These are phyloP conservation scores for Grosmannia clavigera DNA, from an alignment of 2,329 filamentous ascomycete species.

Conservation along the genomic window DNA sequence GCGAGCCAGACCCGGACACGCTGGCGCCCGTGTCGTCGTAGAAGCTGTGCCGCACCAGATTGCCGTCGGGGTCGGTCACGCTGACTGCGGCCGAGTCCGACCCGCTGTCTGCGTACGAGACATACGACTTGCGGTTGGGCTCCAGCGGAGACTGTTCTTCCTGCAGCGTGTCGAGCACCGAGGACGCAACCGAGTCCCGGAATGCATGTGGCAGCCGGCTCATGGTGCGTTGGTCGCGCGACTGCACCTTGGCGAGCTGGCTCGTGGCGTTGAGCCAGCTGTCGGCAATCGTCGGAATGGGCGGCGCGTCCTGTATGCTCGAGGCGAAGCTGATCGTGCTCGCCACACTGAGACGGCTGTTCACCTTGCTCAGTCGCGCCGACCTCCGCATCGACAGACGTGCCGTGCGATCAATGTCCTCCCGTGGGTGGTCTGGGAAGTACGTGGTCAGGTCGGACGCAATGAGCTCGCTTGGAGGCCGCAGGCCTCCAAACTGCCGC, in stretches of 20 bases:
- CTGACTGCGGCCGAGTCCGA: slow-evolving; percentile 60
- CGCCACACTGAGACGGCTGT: slow-evolving; percentile 83
- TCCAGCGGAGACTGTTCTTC: slow-evolving; percentile 76
- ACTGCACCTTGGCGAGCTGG: slow-evolving; percentile 36
- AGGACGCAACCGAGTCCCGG: slow-evolving; percentile 80
- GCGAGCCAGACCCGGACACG: slow-evolving; percentile 49
- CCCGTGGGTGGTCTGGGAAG: slow-evolving; percentile 87
- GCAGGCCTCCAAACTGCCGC: slow-evolving; percentile 77
- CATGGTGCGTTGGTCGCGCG: slow-evolving; percentile 24
- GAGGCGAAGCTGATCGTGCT: slow-evolving; percentile 91
- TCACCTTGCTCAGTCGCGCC: slow-evolving; percentile 80
- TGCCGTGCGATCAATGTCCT: slow-evolving; percentile 92
- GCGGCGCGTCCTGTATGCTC: slow-evolving; percentile 82
- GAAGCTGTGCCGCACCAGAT: slow-evolving; percentile 62
- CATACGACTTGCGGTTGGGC: slow-evolving; percentile 87
- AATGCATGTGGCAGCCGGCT: slow-evolving; percentile 47
- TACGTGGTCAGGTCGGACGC: slow-evolving; percentile 93
- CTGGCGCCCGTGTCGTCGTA: slow-evolving; percentile 49
- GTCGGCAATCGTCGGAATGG: slow-evolving; percentile 90
- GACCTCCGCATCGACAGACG: slow-evolving; percentile 85
- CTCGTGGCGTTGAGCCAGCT: slow-evolving; percentile 64
- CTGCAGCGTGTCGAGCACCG: slow-evolving; percentile 76
- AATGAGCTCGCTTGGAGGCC: slow-evolving; percentile 93
- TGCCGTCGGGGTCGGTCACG: slow-evolving; percentile 66
- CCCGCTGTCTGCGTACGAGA: slow-evolving; percentile 69